A percentile compares a stretch with the other conserved stretches of the same genome.
phyloP scores from a whole-genome alignment of 257 asterid genomes.

The Osmanthus fragrans region DNA sequence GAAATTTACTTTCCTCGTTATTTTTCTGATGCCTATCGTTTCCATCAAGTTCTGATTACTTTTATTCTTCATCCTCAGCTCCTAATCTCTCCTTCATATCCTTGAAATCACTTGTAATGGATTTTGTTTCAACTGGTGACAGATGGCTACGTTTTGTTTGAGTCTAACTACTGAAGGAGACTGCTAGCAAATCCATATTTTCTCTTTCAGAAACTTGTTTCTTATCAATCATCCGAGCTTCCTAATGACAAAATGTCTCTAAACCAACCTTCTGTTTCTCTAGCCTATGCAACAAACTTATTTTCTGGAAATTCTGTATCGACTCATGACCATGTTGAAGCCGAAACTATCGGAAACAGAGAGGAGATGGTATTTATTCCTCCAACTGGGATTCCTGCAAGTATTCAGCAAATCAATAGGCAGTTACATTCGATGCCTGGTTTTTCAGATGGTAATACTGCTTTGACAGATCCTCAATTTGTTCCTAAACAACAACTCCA shows the following conservation, averaged over 20 bases:
- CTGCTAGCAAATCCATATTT: constrained; percentile 33
- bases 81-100: background rate
- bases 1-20: no score
- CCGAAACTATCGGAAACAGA: constrained; percentile 33
- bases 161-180: constrained; percentile 49
- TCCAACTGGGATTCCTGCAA: constrained; percentile 34
- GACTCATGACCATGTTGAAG: constrained; percentile 32
- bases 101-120: constrained; percentile 26
- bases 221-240: constrained; percentile 43
- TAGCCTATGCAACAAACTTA: constrained; percentile 41
- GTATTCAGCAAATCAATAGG: constrained; percentile 20
- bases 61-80: background rate
- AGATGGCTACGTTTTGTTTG: constrained; percentile 58
- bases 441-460: constrained; percentile 38
- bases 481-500: constrained; percentile 29
- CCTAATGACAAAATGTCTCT: constrained; percentile 37
- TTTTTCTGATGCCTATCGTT: background rate
- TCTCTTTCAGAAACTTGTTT: constrained; percentile 2
- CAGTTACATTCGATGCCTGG: constrained; percentile 24
- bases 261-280: constrained; percentile 35
- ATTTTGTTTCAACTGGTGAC: background rate
- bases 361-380: constrained; percentile 51
- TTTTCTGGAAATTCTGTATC: constrained; percentile 37
- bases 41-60: background rate
- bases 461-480: constrained; percentile 31